phyloP scores from a whole-genome alignment of 345 rosid species.

The Gossypium arboreum region DNA sequence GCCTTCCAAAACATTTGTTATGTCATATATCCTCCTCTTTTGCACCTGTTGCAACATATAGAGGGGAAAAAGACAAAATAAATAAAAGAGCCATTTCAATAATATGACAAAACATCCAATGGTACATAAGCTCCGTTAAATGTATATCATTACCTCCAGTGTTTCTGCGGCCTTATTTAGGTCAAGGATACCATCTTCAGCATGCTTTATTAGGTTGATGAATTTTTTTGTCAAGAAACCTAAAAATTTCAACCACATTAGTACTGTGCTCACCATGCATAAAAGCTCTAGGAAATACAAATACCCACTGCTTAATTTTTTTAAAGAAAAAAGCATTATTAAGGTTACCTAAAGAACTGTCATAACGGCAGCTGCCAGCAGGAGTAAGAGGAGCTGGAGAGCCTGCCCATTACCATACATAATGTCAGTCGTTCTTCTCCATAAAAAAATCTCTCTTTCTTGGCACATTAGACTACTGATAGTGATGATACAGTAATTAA shows the following conservation, averaged over 20 bases:
- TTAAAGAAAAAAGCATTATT: slow-evolving; percentile 7
- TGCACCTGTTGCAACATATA: slow-evolving; percentile 51
- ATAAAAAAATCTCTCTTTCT: not conserved
- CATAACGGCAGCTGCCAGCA: slow-evolving; percentile 87
- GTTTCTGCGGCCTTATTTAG: slow-evolving; percentile 89
- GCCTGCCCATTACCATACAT: slow-evolving; percentile 46
- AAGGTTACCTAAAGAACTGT: slow-evolving; percentile 79
- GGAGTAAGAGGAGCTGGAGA: slow-evolving; percentile 71
- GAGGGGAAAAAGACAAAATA: not conserved
- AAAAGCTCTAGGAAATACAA: slow-evolving; percentile 8
- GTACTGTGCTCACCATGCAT: not conserved
- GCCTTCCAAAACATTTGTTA: slow-evolving; percentile 98
- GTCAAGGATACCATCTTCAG: slow-evolving; percentile 87
- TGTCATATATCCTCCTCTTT: slow-evolving; percentile 95
- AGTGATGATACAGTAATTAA: not conserved
- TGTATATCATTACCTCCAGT: slow-evolving; percentile 53
- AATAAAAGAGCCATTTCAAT: slow-evolving; percentile 7
- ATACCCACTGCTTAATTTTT: too few relatives aligned
- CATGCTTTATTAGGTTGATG: slow-evolving; percentile 68
- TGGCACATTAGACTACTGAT: not conserved
- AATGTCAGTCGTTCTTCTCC: slow-evolving; percentile 16
- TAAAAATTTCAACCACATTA: slow-evolving; percentile 32
- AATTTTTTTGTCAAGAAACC: slow-evolving; percentile 93
- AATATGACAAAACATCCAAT: slow-evolving; percentile 1
- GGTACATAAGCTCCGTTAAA: slow-evolving; percentile 4